Percentiles rank a stretch among this genome's conserved stretches.
phyloP scores from a whole-genome alignment of 1,284 basidiomycete genomes.

The Psilocybe mexicana region DNA sequence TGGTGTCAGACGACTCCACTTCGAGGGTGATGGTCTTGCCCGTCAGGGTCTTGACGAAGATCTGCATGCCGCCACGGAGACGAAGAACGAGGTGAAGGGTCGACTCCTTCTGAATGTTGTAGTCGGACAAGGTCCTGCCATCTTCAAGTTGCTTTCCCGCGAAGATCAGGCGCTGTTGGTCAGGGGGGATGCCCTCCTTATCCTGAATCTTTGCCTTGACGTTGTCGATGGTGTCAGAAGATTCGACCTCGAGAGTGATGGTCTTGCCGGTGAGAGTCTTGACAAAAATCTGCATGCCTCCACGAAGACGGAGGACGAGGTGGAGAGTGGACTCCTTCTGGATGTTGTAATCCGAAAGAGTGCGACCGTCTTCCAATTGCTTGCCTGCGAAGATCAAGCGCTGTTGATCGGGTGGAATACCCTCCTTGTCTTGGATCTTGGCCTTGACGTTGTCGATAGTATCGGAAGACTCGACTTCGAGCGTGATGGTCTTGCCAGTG shows the following conservation, averaged over 20 bases:
- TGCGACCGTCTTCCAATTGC: conserved; percentile 64
- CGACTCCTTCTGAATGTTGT: conserved; percentile 34
- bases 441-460: conserved; percentile 89
- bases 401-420: conserved; percentile 49
- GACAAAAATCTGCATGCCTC: conserved; percentile 75
- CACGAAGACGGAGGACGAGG: conserved; percentile 65
- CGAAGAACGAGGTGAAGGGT: conserved; percentile 42
- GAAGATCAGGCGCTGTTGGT: conserved; percentile 67
- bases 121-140: conserved; percentile 44
- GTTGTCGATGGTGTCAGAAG: conserved; percentile 48
- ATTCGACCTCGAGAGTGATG: conserved; percentile 52
- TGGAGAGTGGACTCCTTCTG: conserved; percentile 71
- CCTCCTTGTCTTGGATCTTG: conserved; percentile 85
- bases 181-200: conserved; percentile 57
- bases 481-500: conserved; percentile 93
- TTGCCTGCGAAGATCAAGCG: conserved; percentile 50
- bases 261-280: conserved; percentile 62
- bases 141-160: conserved; percentile 69
- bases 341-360: conserved; percentile 65
- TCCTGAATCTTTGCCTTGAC: conserved; percentile 53
- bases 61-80: conserved; percentile 75
- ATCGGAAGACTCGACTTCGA: conserved; percentile 89
- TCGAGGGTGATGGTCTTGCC: conserved; percentile 55
- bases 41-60: conserved; percentile 69
- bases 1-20: conserved; percentile 53